These are phyloP conservation scores for Pythium apleroticum DNA, from an alignment of 352 stramenopile genomes.

Conservation along the genomic window DNA sequence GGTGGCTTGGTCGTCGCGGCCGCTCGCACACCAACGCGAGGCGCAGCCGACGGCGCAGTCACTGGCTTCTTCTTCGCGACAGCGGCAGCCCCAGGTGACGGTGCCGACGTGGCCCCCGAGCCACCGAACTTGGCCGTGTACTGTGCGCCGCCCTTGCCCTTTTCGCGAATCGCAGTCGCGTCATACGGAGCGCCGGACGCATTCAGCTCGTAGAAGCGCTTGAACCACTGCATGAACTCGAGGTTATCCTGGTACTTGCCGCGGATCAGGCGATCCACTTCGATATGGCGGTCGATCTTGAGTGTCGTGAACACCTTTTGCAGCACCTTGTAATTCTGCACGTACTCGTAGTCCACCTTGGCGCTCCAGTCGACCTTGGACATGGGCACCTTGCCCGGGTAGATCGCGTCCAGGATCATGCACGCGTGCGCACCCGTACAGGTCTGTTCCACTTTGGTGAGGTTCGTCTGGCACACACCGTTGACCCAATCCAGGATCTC, in stretches of 20 bases:
- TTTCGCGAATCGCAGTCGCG: slow-evolving; percentile 87
- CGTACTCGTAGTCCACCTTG: slow-evolving; percentile 98
- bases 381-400: slow-evolving; percentile 95
- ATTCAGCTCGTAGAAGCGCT: slow-evolving; percentile 92
- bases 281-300: slow-evolving; percentile 95
- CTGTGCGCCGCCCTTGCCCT: slow-evolving; percentile 92
- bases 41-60: slow-evolving; percentile 21
- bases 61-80: slow-evolving; percentile 41
- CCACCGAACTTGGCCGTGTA: slow-evolving; percentile 75
- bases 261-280: slow-evolving; percentile 97
- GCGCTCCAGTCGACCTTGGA: slow-evolving; percentile 97
- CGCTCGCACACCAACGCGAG: slow-evolving; percentile 28
- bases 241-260: slow-evolving; percentile 99
- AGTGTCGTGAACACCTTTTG: slow-evolving; percentile 97
- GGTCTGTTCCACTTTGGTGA: slow-evolving; percentile 98
- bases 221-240: slow-evolving; percentile 99
- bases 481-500: slow-evolving; percentile 99
- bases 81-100: slow-evolving; percentile 35
- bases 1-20: slow-evolving; percentile 36
- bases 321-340: slow-evolving; percentile 99
- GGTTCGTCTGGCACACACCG: slow-evolving; percentile 89
- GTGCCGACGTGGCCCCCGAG: slow-evolving; percentile 19
- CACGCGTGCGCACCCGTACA: slow-evolving; percentile 95
- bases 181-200: slow-evolving; percentile 92
- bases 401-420: slow-evolving; percentile 96